These are phyloP conservation scores for Eimeria sp. DNA, from an alignment of 169 alveolate genomes.

Conservation along the genomic window DNA sequence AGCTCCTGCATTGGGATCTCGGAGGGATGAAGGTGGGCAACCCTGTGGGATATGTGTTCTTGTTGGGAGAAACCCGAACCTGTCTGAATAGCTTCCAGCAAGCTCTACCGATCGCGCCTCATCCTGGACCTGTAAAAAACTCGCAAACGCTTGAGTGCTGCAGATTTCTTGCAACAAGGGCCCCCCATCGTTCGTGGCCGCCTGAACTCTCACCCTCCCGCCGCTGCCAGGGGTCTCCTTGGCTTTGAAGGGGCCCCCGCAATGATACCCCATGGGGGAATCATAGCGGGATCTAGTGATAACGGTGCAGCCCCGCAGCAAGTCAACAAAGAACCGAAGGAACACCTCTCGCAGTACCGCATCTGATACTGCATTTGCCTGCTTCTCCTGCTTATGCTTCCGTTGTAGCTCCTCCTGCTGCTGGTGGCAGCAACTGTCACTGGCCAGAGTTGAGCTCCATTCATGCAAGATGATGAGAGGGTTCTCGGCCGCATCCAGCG, in stretches of 20 bases:
- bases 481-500: constrained; percentile 47
- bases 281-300: neutral
- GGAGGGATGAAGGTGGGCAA: neutral
- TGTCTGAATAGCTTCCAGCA: neutral
- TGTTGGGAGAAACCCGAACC: neutral
- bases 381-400: constrained; percentile 20
- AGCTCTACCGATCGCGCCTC: constrained; percentile 5
- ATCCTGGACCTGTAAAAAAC: constrained; percentile 57
- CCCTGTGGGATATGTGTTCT: neutral
- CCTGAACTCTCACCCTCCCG: constrained; percentile 37
- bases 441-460: constrained; percentile 47
- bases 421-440: constrained; percentile 49
- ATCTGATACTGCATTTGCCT: constrained; percentile 46
- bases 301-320: constrained; percentile 56
- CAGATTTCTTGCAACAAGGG: constrained; percentile 61
- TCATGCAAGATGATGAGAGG: constrained; percentile 21
- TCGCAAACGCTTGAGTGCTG: constrained; percentile 71
- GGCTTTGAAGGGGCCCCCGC: constrained; percentile 30
- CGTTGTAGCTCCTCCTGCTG: constrained; percentile 46
- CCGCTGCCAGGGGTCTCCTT: constrained; percentile 25
- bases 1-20: neutral
- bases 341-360: constrained; percentile 44
- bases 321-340: constrained; percentile 55
- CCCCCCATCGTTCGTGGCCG: neutral
- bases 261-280: neutral